Evolutionary conservation across 2,329 filamentous ascomycete species (phyloP).

Genomic region (Curvularia spicifera): DNA sequence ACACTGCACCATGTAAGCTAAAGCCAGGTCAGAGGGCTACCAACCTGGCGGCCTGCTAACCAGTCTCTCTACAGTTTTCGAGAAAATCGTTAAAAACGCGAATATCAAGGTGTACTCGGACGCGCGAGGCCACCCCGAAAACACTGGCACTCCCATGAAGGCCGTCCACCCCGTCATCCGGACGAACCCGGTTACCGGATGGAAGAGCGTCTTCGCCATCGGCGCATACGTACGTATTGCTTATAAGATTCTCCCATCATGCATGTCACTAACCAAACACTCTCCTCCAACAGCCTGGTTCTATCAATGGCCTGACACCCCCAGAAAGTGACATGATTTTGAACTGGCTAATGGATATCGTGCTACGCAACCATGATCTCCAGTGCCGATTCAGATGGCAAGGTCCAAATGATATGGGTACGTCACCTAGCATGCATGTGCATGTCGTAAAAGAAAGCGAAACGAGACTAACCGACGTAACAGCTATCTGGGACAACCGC

Average conservation of each 20-base stretch:
- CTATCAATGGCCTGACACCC: slow-evolving; percentile 10
- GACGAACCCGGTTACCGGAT: slow-evolving; percentile 64
- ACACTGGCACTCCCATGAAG: too few species aligned
- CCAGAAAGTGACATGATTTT: slow-evolving; percentile 12
- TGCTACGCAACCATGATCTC: slow-evolving; percentile 50
- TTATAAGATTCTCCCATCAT: slow-evolving; percentile 32
- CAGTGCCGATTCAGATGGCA: slow-evolving; percentile 52
- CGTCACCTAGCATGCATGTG: background rate
- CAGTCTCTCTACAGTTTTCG: too few species aligned
- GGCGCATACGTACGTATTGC: slow-evolving; percentile 34
- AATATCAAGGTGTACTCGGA: too few species aligned
- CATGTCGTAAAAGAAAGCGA: background rate
- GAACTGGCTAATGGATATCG: slow-evolving; percentile 11
- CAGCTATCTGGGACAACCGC: slow-evolving; percentile 69
- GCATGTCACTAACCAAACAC: slow-evolving; percentile 22
- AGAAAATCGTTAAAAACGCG: too few species aligned
- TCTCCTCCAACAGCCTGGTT: background rate
- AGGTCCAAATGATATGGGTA: slow-evolving; percentile 12
- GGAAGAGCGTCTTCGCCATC: slow-evolving; percentile 58
- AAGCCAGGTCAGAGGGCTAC: too few species aligned
- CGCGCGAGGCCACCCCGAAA: too few species aligned
- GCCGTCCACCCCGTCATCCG: slow-evolving; percentile 54
- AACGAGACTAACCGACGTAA: background rate
- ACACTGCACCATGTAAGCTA: too few species aligned
- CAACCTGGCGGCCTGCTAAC: too few species aligned